phyloP scores from a whole-genome alignment of 2,329 filamentous ascomycete species.

The Verticillium nubilum region DNA sequence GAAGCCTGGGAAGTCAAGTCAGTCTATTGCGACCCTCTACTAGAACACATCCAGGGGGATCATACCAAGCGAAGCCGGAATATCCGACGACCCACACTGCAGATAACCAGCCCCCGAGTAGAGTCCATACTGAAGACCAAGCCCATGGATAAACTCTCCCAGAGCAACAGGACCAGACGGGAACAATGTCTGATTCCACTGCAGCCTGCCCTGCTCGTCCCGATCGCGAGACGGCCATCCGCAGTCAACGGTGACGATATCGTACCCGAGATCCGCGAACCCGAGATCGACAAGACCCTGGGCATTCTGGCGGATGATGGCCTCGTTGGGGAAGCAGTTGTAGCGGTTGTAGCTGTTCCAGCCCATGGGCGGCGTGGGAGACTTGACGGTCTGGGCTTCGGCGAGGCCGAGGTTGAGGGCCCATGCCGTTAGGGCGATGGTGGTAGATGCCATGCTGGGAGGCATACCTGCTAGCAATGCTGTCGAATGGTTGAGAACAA shows the following conservation, averaged over 20 bases:
- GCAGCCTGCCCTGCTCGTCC: constrained; percentile 36
- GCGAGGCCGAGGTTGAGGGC: constrained; percentile 3
- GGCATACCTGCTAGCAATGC: background rate
- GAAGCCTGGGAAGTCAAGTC: constrained; percentile 21
- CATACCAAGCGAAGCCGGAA: constrained; percentile 38
- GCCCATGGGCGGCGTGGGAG: constrained; percentile 37
- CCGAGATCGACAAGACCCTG: constrained; percentile 47
- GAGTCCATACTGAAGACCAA: constrained; percentile 47
- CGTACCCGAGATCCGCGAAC: constrained; percentile 47
- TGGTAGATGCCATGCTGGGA: background rate
- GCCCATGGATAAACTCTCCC: constrained; percentile 41
- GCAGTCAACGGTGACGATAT: constrained; percentile 51
- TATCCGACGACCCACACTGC: constrained; percentile 35
- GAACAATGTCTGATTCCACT: constrained; percentile 44
- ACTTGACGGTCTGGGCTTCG: constrained; percentile 13
- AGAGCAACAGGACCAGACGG: constrained; percentile 44
- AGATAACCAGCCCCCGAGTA: constrained; percentile 44
- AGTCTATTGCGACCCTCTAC: background rate
- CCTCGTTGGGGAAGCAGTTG: constrained; percentile 41
- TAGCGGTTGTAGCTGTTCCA: constrained; percentile 59
- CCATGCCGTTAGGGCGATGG: background rate
- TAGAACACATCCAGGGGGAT: background rate
- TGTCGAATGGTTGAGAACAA: background rate
- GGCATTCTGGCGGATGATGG: constrained; percentile 44
- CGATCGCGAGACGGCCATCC: constrained; percentile 43